phyloP scores from a whole-genome alignment of 2,329 filamentous ascomycete species.

The Leptographium wingfieldii region DNA sequence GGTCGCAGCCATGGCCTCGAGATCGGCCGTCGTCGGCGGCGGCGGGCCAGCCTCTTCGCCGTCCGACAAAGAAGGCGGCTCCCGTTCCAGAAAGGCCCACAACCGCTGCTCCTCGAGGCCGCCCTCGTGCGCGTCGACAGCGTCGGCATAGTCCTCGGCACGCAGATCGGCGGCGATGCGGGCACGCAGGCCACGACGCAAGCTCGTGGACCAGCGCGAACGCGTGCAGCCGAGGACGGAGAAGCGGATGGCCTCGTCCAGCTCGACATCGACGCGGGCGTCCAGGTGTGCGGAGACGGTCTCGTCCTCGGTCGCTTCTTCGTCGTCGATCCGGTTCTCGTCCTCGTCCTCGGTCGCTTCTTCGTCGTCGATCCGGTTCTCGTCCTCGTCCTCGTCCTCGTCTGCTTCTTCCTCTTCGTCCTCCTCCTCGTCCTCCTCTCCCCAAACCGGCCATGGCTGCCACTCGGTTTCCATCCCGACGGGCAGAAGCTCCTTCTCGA shows the following conservation, averaged over 20 bases:
- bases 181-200: conserved; percentile 19
- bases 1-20: too few relatives aligned
- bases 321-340: neutral
- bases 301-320: neutral
- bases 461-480: neutral
- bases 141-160: conserved; percentile 32
- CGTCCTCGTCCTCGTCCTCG: neutral
- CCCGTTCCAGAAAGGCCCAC: conserved; percentile 31
- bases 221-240: conserved; percentile 28
- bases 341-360: neutral
- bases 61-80: conserved; percentile 18
- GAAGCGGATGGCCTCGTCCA: conserved; percentile 28
- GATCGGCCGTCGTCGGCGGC: neutral
- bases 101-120: conserved; percentile 29
- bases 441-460: neutral
- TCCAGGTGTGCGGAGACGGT: neutral
- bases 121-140: conserved; percentile 26
- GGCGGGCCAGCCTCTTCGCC: conserved; percentile 13
- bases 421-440: neutral
- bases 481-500: conserved; percentile 2
- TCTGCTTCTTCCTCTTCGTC: neutral
- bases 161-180: conserved; percentile 27
- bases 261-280: conserved; percentile 18
- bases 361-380: neutral
- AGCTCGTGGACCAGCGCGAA: conserved; percentile 12